These are phyloP conservation scores for Aspergillus bertholletiae DNA, from an alignment of 495 filamentous ascomycete species.

Conservation along the genomic window DNA sequence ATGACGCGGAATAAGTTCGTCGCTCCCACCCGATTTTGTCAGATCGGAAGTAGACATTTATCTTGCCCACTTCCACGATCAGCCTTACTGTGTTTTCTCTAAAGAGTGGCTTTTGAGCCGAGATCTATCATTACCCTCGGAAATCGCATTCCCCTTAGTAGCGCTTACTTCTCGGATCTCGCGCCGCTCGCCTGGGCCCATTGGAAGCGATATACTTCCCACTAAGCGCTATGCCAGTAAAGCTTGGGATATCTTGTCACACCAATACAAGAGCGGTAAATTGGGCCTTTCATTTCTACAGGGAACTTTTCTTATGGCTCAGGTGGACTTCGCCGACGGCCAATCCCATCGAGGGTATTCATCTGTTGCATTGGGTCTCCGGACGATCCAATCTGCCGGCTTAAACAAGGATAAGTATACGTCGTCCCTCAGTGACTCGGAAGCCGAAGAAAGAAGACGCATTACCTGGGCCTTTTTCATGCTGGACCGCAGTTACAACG, in stretches of 20 bases:
- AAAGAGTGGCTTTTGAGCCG: conserved; percentile 20
- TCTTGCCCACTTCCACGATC: conserved; percentile 25
- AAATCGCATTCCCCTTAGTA: conserved; percentile 22
- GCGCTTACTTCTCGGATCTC: conserved; percentile 26
- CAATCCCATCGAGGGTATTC: conserved; percentile 20
- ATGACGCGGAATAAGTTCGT: neutral
- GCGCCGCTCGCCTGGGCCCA: conserved; percentile 4
- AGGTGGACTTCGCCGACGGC: conserved; percentile 26
- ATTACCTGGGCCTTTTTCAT: conserved; percentile 31
- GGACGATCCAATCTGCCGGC: conserved; percentile 21
- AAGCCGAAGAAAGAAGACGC: conserved; percentile 15
- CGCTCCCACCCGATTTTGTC: conserved; percentile 10
- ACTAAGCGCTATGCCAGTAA: conserved; percentile 15
- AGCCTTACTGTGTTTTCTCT: conserved; percentile 25
- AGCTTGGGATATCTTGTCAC: conserved; percentile 23
- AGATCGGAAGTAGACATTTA: conserved; percentile 22
- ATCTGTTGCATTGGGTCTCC: conserved; percentile 22
- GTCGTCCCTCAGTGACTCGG: neutral
- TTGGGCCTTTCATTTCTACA: conserved; percentile 25
- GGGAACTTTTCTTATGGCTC: conserved; percentile 24
- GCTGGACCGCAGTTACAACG: conserved; percentile 29
- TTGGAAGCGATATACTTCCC: neutral
- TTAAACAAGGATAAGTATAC: conserved; percentile 19
- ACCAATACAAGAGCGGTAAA: conserved; percentile 14
- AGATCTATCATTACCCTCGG: conserved; percentile 13